A percentile compares a stretch with the other conserved stretches of the same genome.
Conservation (phyloP, 140 eudicot genomes). For the Oenanthe javanica region DNA sequence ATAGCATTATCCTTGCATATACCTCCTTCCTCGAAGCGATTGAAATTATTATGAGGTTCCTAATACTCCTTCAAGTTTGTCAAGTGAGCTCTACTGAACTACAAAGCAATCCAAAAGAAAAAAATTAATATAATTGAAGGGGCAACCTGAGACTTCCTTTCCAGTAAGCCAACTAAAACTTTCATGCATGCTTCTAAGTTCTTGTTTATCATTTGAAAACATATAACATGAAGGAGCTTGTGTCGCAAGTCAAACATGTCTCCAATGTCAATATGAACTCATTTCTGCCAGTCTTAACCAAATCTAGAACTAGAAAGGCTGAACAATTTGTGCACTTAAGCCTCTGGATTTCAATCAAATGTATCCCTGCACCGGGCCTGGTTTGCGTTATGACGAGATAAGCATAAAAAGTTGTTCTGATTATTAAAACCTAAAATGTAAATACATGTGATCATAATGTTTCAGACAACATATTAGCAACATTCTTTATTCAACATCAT, state of each 20-base stretch:
- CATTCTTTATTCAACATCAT: background rate
- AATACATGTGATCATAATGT: background rate
- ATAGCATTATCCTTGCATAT: background rate
- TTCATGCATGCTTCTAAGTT: background rate
- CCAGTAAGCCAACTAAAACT: background rate
- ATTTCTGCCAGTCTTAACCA: background rate
- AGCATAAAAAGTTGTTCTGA: background rate
- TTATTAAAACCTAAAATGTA: background rate
- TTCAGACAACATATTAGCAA: too few species aligned
- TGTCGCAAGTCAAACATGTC: background rate
- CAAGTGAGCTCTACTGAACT: too few species aligned
- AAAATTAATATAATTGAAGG: background rate
- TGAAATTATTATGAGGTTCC: background rate
- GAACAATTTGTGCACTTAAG: too few species aligned
- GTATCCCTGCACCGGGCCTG: background rate
- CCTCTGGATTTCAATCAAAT: too few species aligned
- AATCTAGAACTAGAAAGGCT: too few species aligned
- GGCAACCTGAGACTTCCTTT: background rate
- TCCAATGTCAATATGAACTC: background rate
- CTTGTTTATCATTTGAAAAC: background rate
- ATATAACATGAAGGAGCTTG: background rate
- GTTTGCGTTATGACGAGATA: background rate
- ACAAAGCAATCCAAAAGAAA: too few species aligned
- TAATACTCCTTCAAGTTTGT: background rate
- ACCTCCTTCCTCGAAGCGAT: background rate